Evolutionary conservation across 306 rosid species (phyloP).

Genomic region (Quercus gilva): DNA sequence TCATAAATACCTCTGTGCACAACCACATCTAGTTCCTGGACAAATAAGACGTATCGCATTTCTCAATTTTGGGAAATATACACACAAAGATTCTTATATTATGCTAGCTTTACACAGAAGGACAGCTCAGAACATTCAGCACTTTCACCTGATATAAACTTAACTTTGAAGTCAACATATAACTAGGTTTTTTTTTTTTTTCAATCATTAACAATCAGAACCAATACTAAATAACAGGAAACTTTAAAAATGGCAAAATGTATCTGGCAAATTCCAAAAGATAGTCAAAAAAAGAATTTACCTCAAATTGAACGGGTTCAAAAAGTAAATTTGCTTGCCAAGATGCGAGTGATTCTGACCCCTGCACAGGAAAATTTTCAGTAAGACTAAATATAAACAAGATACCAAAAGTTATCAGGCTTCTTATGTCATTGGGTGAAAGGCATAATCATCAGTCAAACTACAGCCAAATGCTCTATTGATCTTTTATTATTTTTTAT

Average conservation of each 20-base stretch:
- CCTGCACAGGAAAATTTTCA: constrained; percentile 40
- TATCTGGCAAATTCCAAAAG: not conserved
- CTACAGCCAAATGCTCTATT: not conserved
- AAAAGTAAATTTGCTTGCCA: constrained; percentile 99
- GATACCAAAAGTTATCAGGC: not conserved
- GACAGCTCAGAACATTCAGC: not conserved
- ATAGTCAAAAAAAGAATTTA: constrained; percentile 10
- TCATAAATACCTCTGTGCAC: constrained; percentile 97
- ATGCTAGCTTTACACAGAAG: not conserved
- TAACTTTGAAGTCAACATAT: not conserved
- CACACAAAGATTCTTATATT: not conserved
- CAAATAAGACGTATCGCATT: not conserved
- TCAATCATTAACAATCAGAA: not conserved
- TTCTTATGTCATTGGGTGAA: not conserved
- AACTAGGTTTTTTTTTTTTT: not conserved
- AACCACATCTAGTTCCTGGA: constrained; percentile 71
- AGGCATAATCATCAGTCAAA: not conserved
- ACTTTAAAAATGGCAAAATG: not conserved
- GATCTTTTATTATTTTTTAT: not conserved
- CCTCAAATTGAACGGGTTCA: constrained; percentile 92
- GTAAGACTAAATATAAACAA: not conserved
- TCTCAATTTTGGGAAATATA: constrained; percentile 16
- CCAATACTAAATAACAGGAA: not conserved
- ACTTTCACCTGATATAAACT: not conserved
- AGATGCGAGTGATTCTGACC: constrained; percentile 87